Evolutionary conservation across 805 yeast species (phyloP), one percentile per base, ranked within the genome.

Genomic region (Yamadazyma insecticola): DNA sequence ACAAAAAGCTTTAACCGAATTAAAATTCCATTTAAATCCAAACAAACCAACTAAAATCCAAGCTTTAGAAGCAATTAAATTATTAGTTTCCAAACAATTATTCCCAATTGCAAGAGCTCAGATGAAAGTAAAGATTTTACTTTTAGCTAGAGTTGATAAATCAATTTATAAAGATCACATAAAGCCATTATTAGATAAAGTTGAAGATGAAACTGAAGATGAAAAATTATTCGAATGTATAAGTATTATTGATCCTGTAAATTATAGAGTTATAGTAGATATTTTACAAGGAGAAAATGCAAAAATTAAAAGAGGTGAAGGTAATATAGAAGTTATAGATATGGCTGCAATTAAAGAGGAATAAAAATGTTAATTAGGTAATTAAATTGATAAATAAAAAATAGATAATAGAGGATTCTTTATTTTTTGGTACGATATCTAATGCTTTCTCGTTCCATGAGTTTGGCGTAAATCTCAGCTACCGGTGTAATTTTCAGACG

Each of bases 81-180:
- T 82, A 30, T 63, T 92, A 29, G 80, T 85, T 3, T 73, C 78
- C 19, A 73, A 76, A 43, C 97, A 92, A 56, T 64, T 88, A 19
- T 81, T 92, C 16, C 97, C 97, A 7, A 89, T 92, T 35, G 95
- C 87, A 0, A 71, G 98, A 44, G 97, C 97, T 0, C 81, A 81
- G 47, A 92, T 92, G 98, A 79, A 86, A 57, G 72, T 92, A 23
- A 77, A 78, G 43, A 62, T 87, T n/a, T 56, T 70, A 0, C 57
- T 84, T 28, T 66, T 70, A 15, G 63, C 71, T 6, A 73, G 80
- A 40, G 77, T 73, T 4, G 72, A 74, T 11, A 67, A 68, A 29
- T 57, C 48, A 27, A 55, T 51, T 25, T 61, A 44, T 36, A 55
- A 51, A 4, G 55, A 45, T 24, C 55, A 59, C 21, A 50, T 64